Conservation (phyloP, 495 filamentous ascomycete species). For the Xylaria telfairii region DNA sequence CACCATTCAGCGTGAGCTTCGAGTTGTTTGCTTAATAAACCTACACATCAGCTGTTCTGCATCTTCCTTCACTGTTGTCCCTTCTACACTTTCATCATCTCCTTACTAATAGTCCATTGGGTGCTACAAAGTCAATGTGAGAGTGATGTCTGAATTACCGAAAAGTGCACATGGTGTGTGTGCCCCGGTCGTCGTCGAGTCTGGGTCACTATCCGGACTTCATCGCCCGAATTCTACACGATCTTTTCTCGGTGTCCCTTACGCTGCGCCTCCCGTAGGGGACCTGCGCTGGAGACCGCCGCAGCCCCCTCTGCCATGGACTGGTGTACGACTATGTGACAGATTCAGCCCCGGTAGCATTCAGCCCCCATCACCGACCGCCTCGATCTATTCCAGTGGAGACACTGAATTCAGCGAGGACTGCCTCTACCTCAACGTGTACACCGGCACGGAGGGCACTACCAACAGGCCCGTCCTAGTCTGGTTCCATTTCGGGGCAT, state of each 20-base stretch:
- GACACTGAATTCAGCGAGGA: conserved; percentile 47
- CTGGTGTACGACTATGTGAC: not conserved
- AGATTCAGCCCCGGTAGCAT: not conserved
- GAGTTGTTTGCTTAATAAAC: not conserved
- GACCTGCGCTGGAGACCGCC: conserved; percentile 58
- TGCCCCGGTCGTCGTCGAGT: conserved; percentile 3
- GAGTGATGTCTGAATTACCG: not conserved
- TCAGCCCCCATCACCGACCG: not conserved
- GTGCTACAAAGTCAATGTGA: not conserved
- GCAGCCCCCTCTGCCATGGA: not conserved
- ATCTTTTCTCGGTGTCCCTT: conserved; percentile 66
- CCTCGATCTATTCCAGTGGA: conserved; percentile 41
- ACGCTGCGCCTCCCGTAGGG: conserved; percentile 62
- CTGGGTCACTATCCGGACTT: conserved; percentile 18
- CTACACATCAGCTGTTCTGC: not conserved
- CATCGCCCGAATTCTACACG: conserved; percentile 2
- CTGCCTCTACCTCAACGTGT: conserved; percentile 27
- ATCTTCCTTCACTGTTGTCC: not conserved
- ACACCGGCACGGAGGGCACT: conserved; percentile 19
- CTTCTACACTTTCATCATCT: not conserved
- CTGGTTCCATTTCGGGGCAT: conserved; percentile 42
- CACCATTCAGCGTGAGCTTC: not conserved
- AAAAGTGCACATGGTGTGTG: not conserved
- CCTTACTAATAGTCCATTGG: not conserved
- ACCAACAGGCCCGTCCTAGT: conserved; percentile 28